Base-by-base conservation (phyloP, 2,329 filamentous ascomycete species). In the Calonectria naviculata region DNA sequence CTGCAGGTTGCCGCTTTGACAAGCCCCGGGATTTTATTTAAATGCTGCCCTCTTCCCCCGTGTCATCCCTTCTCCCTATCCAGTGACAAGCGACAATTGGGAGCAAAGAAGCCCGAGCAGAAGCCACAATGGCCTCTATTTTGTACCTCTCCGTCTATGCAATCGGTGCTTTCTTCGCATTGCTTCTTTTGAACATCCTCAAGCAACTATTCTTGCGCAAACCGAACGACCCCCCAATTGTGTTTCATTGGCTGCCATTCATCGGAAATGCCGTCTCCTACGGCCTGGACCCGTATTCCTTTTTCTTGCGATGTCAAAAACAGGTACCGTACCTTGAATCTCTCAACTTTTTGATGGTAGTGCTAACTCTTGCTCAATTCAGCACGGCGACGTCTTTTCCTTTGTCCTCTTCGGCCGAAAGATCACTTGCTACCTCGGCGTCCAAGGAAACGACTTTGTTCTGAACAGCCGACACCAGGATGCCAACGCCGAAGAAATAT, bases 231-330 rank as follows among this genome's bases (percentile, higher is more conserved):
- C 88, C 52, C 80, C 89, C 89, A 0, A 73, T 88, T 7, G 87
- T 91, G n/a, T 91, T 91, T 70, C 89, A 91, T 77, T 89, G 86
- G 84, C 74, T 91, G 24, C 89, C 89, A 1, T 86, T 93, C 74
- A 85, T 94, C 71, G 93, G 93, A 56, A 94, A 90, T 81, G 93
- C 93, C 7, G 85, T 94, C 68, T 87, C 87, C 26, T 94, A 94
- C 83, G 93, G 93, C 75, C 92, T 93, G 73, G 90, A 94, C 73
- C 93, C 93, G 0, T 91, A 89, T 80, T 85, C 85, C 49, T 94
- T 94, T 85, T 94, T 93, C 81, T 88, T 89, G 70, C 78, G 85
- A 24, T 91, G 89, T 77, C 89, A 89, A 72, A 84, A 88, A 79
- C 94, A 94, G 90, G 92, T 93, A 78, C 15, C n/a, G 21, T 24